phyloP scores from a whole-genome alignment of 148 eudicot species.

The Euryodendron excelsum region DNA sequence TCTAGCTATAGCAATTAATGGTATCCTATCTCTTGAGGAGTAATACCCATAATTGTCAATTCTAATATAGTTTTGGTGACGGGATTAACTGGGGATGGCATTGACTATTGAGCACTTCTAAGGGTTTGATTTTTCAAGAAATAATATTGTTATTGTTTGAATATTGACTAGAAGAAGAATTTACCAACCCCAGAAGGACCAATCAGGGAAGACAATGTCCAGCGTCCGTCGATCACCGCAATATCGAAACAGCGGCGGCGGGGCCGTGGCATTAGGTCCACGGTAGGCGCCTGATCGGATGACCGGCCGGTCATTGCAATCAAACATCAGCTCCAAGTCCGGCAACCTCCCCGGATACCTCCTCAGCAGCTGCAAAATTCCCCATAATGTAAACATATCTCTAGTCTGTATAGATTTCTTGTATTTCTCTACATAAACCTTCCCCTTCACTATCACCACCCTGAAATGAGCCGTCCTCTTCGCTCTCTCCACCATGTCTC shows the following conservation, averaged over 20 bases:
- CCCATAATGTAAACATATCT: slow-evolving; percentile 51
- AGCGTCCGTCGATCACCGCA: slow-evolving; percentile 37
- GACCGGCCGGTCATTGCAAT: slow-evolving; percentile 47
- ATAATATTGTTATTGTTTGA: not conserved
- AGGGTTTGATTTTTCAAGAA: no score
- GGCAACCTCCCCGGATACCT: slow-evolving; percentile 61
- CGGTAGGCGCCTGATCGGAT: slow-evolving; percentile 14
- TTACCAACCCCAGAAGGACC: slow-evolving; percentile 88
- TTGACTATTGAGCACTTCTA: no score
- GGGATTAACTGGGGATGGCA: no score
- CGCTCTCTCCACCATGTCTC: slow-evolving; percentile 45
- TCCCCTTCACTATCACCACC: slow-evolving; percentile 52
- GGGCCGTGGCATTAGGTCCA: slow-evolving; percentile 23
- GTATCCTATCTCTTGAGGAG: no score
- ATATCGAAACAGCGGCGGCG: slow-evolving; percentile 66
- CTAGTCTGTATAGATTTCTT: slow-evolving; percentile 49
- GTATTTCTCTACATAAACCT: slow-evolving; percentile 48
- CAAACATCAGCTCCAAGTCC: slow-evolving; percentile 61
- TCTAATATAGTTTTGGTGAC: no score
- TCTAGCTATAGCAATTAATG: no score
- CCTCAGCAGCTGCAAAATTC: slow-evolving; percentile 55
- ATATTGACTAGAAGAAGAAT: not conserved
- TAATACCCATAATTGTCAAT: no score
- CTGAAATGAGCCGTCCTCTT: slow-evolving; percentile 40
- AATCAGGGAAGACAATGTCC: slow-evolving; percentile 66